Evolutionary conservation across 2,329 filamentous ascomycete genomes (phyloP).

Genomic region (Golovinomyces cichoracearum): DNA sequence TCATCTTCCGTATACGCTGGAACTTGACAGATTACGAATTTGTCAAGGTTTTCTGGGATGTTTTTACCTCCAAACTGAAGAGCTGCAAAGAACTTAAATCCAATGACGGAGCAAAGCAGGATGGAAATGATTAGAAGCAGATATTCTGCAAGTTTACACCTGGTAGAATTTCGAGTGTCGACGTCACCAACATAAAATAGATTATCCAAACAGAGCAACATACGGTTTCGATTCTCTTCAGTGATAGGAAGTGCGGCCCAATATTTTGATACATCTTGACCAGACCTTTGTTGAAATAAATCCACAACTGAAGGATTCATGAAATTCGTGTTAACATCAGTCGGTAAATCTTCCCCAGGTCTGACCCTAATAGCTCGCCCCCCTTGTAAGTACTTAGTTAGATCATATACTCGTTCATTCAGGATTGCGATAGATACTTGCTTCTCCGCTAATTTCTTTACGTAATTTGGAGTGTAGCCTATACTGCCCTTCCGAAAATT

Average conservation of each 20-base stretch:
- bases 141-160: slow-evolving; percentile 72
- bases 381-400: slow-evolving; percentile 58
- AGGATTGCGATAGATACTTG: slow-evolving; percentile 50
- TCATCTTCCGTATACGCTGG: slow-evolving; percentile 97
- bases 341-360: slow-evolving; percentile 23
- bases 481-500: slow-evolving; percentile 70
- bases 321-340: slow-evolving; percentile 39
- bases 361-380: slow-evolving; percentile 39
- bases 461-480: slow-evolving; percentile 55
- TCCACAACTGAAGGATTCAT: slow-evolving; percentile 51
- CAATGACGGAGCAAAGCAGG: slow-evolving; percentile 55
- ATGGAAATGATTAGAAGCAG: slow-evolving; percentile 66
- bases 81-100: slow-evolving; percentile 90
- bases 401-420: slow-evolving; percentile 57
- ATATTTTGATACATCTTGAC: slow-evolving; percentile 56
- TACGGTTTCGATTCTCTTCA: slow-evolving; percentile 29
- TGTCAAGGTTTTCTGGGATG: slow-evolving; percentile 83
- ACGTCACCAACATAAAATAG: slow-evolving; percentile 82
- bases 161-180: slow-evolving; percentile 66
- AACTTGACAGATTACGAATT: slow-evolving; percentile 94
- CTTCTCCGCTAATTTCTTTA: slow-evolving; percentile 40
- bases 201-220: slow-evolving; percentile 71
- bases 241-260: slow-evolving; percentile 48
- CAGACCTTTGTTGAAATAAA: slow-evolving; percentile 52
- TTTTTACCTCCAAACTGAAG: slow-evolving; percentile 84